Conservation (phyloP, 2,329 filamentous ascomycete species). For the Penicillium occitanis region DNA sequence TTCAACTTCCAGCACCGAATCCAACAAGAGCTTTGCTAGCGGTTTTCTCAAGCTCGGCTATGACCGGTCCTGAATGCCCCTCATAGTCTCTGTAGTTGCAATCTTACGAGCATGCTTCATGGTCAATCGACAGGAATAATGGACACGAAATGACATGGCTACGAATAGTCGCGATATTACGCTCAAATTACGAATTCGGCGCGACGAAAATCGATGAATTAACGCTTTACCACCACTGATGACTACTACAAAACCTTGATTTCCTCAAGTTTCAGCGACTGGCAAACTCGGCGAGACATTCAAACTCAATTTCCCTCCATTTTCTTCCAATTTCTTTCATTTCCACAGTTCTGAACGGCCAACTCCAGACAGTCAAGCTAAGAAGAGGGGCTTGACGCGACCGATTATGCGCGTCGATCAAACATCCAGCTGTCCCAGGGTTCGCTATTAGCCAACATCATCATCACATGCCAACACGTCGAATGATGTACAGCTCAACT, state of each 20-base stretch:
- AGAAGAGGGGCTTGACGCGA: constrained; percentile 11
- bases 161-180: not conserved
- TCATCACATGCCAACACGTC: constrained; percentile 13
- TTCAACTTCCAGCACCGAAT: constrained; percentile 19
- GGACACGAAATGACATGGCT: not conserved
- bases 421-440: not conserved
- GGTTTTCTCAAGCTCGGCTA: constrained; percentile 21
- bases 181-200: constrained; percentile 2
- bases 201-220: not conserved
- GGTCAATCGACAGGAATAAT: not conserved
- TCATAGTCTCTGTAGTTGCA: not conserved
- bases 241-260: not conserved
- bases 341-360: not conserved
- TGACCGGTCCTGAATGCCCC: constrained; percentile 17
- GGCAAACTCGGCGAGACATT: not conserved
- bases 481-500: not conserved
- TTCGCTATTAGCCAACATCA: constrained; percentile 11
- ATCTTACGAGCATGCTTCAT: not conserved
- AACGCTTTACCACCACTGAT: not conserved
- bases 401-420: constrained; percentile 7
- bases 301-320: not conserved
- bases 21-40: constrained; percentile 1
- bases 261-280: constrained; percentile 1
- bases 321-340: not conserved
- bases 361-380: not conserved